Base-by-base conservation (phyloP, 2,329 filamentous ascomycete genomes). In the Cladosporium halotolerans region DNA sequence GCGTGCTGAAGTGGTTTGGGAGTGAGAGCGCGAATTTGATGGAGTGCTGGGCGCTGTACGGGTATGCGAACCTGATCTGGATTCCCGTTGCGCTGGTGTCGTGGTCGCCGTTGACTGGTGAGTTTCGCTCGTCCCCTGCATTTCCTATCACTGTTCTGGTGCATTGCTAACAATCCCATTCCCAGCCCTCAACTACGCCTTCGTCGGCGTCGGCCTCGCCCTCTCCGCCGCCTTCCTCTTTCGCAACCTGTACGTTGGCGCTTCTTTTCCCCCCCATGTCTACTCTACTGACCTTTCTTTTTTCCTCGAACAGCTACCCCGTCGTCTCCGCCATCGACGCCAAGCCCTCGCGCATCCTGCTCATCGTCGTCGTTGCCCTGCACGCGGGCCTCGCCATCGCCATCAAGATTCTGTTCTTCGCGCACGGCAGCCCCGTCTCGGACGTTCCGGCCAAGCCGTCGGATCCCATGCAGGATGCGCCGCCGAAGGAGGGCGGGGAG, bases 341-440 rank as follows among this genome's bases (percentile, higher is more conserved):
- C 57, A 89, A 96, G 76, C 90, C 88, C 19, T 93, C 88, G 72
- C 95, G 95, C 79, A 79, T 89, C 18, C 73, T 99, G 57, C 78
- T 99, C 55, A 76, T 97, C 49, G 76, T 92, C 18, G 91, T 99
- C 23, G 80, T 97, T 31, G 79, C 81, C 31, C 76, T 97, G 58
- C 93, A 99, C 73, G 85, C 90, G 28, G 93, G 86, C n/a, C 77
- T 99, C 60, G 83, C 92, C 1, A 82, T 97, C 63, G 88, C 92
- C 4, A 97, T 99, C 73, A 97, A 97, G 79, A 85, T 96, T 55
- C 74, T 97, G 28, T 97, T 97, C 79, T 99, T 99, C 73, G 91
- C 90, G 62, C 80, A 74, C 53, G 61, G 60, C 16, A 44, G 40
- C n/a, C 48, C 48, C 3, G 48, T 51, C 16, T 44, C 48, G 7